A percentile compares a stretch with the other conserved stretches of the same genome.
Conservation (phyloP, 2,329 filamentous ascomycete species). For the Monascus ruber region DNA sequence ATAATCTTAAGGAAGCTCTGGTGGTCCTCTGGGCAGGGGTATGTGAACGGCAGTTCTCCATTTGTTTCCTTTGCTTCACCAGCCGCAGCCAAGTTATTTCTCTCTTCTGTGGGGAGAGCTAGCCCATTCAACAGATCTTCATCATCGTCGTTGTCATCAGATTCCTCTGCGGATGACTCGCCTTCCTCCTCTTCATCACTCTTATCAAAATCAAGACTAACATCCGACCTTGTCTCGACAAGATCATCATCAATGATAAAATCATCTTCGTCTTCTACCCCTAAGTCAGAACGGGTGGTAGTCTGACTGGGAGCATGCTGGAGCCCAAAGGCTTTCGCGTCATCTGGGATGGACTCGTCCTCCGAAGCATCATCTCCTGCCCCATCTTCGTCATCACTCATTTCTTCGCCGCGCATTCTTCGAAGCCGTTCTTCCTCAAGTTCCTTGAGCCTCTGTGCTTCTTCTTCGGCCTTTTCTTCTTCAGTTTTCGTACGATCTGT, state of each 20-base stretch:
- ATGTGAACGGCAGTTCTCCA: constrained; percentile 63
- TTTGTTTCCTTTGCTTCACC: constrained; percentile 34
- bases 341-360: constrained; percentile 39
- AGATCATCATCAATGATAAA: constrained; percentile 85
- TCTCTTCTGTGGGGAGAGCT: constrained; percentile 28
- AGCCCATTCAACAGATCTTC: constrained; percentile 65
- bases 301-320: constrained; percentile 37
- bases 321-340: constrained; percentile 52
- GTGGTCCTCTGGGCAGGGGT: constrained; percentile 70
- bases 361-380: constrained; percentile 37
- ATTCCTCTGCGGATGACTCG: constrained; percentile 41
- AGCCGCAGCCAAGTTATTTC: constrained; percentile 16
- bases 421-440: constrained; percentile 72
- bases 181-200: constrained; percentile 43
- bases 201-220: constrained; percentile 30
- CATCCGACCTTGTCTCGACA: constrained; percentile 64
- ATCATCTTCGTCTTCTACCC: constrained; percentile 87
- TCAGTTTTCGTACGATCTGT: constrained; percentile 83
- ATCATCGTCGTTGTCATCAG: constrained; percentile 42
- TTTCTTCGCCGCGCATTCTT: constrained; percentile 78
- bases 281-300: constrained; percentile 38
- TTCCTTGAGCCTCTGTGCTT: constrained; percentile 63
- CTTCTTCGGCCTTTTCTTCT: constrained; percentile 69
- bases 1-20: constrained; percentile 59
- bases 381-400: constrained; percentile 53